These are phyloP conservation scores for Yamadazyma triangularis DNA, from an alignment of 1,139 yeast genomes.

Conservation along the genomic window DNA sequence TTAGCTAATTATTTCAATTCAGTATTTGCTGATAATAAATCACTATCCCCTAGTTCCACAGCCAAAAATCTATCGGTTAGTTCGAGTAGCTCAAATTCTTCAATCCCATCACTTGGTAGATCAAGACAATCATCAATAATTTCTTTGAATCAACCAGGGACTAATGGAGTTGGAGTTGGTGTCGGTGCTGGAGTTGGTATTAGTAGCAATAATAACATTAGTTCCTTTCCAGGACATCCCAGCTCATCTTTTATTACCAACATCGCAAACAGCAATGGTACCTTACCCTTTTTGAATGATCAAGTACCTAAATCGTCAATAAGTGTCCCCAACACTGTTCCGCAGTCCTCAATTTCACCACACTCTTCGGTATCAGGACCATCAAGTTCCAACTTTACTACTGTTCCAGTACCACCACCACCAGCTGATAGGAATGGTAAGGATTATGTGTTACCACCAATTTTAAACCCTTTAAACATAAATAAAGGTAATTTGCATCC, in stretches of 20 bases:
- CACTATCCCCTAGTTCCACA: neutral
- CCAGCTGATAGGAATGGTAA: conserved; percentile 1
- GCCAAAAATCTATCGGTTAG: conserved; percentile 1
- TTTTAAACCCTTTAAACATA: conserved; percentile 4
- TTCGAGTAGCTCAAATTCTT: conserved; percentile 1
- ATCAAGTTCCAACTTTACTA: neutral
- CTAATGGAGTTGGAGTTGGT: neutral
- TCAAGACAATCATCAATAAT: neutral
- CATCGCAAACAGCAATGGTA: too few relatives aligned
- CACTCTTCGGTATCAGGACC: conserved; percentile 1
- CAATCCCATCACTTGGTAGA: neutral
- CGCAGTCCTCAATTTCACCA: neutral
- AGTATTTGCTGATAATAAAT: conserved; percentile 3
- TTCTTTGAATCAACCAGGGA: neutral
- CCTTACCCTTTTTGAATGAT: neutral
- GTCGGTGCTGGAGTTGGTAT: too few relatives aligned
- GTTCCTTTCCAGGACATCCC: neutral
- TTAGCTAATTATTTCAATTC: conserved; percentile 6
- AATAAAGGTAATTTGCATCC: conserved; percentile 5
- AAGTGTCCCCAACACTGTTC: neutral
- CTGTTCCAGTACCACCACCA: conserved; percentile 3
- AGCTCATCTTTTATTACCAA: neutral
- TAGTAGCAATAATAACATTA: too few relatives aligned
- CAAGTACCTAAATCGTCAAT: neutral
- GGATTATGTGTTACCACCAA: conserved; percentile 10